Evolutionary conservation across 441 rosid species (phyloP).

Genomic region (Capsella rubella): DNA sequence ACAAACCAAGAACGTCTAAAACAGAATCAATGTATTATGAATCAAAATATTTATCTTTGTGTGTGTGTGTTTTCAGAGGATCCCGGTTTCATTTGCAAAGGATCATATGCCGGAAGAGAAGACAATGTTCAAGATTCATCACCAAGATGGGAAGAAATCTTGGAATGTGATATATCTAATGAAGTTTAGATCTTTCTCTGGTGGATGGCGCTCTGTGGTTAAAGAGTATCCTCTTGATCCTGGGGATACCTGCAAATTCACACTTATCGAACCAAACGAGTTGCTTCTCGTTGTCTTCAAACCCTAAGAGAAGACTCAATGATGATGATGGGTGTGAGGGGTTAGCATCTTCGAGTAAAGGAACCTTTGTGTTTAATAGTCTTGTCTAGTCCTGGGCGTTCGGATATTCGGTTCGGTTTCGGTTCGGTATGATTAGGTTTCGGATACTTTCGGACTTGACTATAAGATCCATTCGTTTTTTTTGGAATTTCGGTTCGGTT

Average conservation of each 20-base stretch:
- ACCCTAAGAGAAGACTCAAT: background rate
- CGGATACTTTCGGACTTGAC: too few relatives aligned
- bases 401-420: too few relatives aligned
- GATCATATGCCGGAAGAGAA: background rate
- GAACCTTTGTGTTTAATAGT: too few relatives aligned
- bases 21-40: background rate
- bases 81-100: background rate
- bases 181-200: slow-evolving; percentile 13
- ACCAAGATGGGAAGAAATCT: background rate
- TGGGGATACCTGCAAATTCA: slow-evolving; percentile 20
- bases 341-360: background rate
- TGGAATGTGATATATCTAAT: slow-evolving; percentile 30
- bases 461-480: too few relatives aligned
- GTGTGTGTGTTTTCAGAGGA: background rate
- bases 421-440: too few relatives aligned
- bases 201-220: slow-evolving; percentile 20
- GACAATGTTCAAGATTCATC: slow-evolving; percentile 20
- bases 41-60: background rate
- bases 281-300: slow-evolving; percentile 11
- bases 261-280: slow-evolving; percentile 25
- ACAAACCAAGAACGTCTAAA: background rate
- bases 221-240: slow-evolving; percentile 2
- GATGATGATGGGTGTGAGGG: background rate
- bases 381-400: too few relatives aligned
- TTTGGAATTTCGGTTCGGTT: too few relatives aligned